Conservation (phyloP, 208 protist genomes). For the Trichomonas gallinae region DNA sequence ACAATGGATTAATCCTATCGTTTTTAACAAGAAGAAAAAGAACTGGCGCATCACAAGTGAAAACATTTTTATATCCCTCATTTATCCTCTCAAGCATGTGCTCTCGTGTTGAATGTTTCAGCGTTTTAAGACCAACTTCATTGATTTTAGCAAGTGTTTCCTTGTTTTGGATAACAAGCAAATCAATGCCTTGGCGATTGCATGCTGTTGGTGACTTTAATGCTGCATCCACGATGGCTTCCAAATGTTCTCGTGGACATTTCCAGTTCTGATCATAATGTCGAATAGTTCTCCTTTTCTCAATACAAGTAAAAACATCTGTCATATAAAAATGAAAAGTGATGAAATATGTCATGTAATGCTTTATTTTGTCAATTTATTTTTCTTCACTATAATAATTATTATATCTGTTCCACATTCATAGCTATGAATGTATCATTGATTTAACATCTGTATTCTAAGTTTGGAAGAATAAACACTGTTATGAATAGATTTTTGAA, state of each 20-base stretch:
- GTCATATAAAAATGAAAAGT: neutral
- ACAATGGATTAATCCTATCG: neutral
- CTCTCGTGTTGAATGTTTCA: neutral
- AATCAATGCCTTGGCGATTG: neutral
- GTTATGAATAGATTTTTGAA: too few species aligned
- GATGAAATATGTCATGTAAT: neutral
- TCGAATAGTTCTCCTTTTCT: neutral
- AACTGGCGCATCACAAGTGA: neutral
- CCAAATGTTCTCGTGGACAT: neutral
- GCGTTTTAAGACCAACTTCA: neutral
- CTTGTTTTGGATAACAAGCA: neutral
- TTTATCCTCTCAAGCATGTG: neutral
- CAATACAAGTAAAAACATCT: neutral
- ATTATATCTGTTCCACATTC: too few species aligned
- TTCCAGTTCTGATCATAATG: neutral
- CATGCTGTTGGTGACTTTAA: neutral
- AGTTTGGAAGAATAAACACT: too few species aligned
- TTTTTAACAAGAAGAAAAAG: neutral
- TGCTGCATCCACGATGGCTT: neutral
- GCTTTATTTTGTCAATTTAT: too few species aligned
- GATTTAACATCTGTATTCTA: too few species aligned
- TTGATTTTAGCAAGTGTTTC: neutral
- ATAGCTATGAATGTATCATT: too few species aligned
- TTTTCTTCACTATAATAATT: too few species aligned
- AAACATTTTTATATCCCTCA: neutral